phyloP scores from a whole-genome alignment of 2,329 filamentous ascomycete species.

The Berkeleyomyces basicola region DNA sequence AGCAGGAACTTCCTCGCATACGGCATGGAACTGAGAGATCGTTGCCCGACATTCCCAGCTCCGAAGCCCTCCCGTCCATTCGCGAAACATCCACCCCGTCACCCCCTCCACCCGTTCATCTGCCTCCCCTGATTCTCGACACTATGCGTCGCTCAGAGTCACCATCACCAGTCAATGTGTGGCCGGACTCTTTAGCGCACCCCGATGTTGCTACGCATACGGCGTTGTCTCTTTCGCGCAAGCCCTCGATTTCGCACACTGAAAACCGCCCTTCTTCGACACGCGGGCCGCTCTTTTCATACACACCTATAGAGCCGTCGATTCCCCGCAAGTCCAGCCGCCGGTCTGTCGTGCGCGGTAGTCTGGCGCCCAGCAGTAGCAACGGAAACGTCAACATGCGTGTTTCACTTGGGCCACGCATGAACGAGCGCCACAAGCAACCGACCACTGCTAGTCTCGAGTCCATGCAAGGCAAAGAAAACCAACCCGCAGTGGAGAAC shows the following conservation, averaged over 20 bases:
- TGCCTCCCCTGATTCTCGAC: conserved; percentile 3
- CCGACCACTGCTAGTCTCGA: not conserved
- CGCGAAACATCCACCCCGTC: conserved; percentile 6
- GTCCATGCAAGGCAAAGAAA: conserved; percentile 11
- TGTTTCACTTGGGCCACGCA: not conserved
- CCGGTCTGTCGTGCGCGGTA: not conserved
- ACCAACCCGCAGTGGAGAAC: not conserved
- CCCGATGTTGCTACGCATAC: conserved; percentile 5
- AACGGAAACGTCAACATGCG: conserved; percentile 4
- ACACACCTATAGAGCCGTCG: conserved; percentile 1
- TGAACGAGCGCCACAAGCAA: conserved; percentile 3
- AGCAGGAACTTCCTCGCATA: conserved; percentile 7
- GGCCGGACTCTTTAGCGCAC: conserved; percentile 2
- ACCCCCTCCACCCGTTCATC: not conserved
- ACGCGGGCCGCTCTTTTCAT: not conserved
- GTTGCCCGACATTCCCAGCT: conserved; percentile 11
- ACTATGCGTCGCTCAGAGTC: conserved; percentile 1
- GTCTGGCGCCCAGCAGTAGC: conserved; percentile 1
- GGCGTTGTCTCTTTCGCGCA: conserved; percentile 5
- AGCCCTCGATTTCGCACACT: conserved; percentile 4
- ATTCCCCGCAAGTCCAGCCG: conserved; percentile 6
- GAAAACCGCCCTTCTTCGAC: not conserved
- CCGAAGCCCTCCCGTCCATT: conserved; percentile 12
- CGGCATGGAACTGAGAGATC: conserved; percentile 3
- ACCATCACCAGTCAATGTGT: not conserved